These are phyloP conservation scores for Periconia digitata DNA, from an alignment of 2,329 filamentous ascomycete species.

Conservation along the genomic window DNA sequence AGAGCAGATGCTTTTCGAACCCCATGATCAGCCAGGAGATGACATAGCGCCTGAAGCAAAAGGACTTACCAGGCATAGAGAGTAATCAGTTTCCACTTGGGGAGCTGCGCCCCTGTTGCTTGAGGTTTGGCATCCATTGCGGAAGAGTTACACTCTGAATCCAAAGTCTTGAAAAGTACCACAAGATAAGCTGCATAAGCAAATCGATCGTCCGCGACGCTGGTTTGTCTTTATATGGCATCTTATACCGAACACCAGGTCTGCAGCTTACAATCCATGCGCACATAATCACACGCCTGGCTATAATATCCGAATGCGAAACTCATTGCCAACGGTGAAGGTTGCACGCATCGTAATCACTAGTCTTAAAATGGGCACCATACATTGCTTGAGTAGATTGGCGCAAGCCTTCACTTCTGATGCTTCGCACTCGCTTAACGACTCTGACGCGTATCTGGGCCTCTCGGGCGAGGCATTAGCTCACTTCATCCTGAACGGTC, in stretches of 20 bases:
- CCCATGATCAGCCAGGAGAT: not conserved
- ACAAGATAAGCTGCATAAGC: no score
- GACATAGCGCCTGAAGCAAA: not conserved
- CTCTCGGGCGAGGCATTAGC: no score
- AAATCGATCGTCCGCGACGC: no score
- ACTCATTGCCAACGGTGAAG: no score
- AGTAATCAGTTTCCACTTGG: not conserved
- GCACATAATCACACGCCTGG: not conserved
- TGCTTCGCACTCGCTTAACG: not conserved
- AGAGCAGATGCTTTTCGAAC: slow-evolving; percentile 1
- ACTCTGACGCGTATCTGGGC: no score
- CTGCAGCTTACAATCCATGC: not conserved
- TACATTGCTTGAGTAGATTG: no score
- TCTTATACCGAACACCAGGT: not conserved
- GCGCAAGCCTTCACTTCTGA: no score
- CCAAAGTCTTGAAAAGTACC: no score
- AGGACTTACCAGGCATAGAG: not conserved
- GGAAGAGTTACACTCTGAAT: no score
- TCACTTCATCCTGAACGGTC: no score
- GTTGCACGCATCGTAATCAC: no score
- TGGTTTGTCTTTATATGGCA: not conserved
- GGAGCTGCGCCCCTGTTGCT: not conserved
- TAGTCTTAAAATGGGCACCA: no score
- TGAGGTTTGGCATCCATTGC: not conserved
- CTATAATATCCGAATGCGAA: not conserved